Percentiles rank a stretch among this genome's conserved stretches.
Conservation (phyloP, 768 basidiomycete genomes). For the Suillus alpinus region DNA sequence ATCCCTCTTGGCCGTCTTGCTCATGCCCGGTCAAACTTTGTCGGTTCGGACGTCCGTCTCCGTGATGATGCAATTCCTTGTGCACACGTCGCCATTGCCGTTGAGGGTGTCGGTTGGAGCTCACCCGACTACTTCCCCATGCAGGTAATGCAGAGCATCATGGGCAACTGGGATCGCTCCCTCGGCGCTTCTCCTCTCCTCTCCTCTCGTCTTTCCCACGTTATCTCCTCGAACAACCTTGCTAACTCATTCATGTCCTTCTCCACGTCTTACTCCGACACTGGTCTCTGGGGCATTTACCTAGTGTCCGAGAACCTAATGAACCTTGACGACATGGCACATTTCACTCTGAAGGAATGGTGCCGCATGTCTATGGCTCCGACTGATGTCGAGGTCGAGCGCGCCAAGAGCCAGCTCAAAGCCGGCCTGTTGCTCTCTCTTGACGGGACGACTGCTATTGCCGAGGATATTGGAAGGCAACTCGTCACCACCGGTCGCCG, state of each 20-base stretch:
- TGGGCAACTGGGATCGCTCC: conserved; percentile 99
- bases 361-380: conserved; percentile 90
- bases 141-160: conserved; percentile 96
- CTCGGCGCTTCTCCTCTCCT: conserved; percentile 88
- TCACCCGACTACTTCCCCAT: conserved; percentile 99
- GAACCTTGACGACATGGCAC: conserved; percentile 90
- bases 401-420: conserved; percentile 98
- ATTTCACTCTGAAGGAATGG: conserved; percentile 96
- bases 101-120: conserved; percentile 97
- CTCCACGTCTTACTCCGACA: conserved; percentile 98
- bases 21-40: conserved; percentile 76
- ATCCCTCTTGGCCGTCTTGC: conserved; percentile 82
- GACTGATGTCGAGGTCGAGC: conserved; percentile 84
- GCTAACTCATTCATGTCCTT: conserved; percentile 99
- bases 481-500: conserved; percentile 91
- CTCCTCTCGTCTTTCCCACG: conserved; percentile 88
- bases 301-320: conserved; percentile 90
- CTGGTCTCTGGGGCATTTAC: conserved; percentile 99
- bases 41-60: conserved; percentile 93
- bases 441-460: conserved; percentile 95
- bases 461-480: conserved; percentile 98
- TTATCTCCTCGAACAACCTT: conserved; percentile 89
- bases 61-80: conserved; percentile 90
- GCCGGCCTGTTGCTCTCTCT: conserved; percentile 85
- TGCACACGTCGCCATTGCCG: conserved; percentile 92